These are phyloP conservation scores for Spathaspora hagerdaliae DNA, from an alignment of 805 yeast genomes.

Conservation along the genomic window DNA sequence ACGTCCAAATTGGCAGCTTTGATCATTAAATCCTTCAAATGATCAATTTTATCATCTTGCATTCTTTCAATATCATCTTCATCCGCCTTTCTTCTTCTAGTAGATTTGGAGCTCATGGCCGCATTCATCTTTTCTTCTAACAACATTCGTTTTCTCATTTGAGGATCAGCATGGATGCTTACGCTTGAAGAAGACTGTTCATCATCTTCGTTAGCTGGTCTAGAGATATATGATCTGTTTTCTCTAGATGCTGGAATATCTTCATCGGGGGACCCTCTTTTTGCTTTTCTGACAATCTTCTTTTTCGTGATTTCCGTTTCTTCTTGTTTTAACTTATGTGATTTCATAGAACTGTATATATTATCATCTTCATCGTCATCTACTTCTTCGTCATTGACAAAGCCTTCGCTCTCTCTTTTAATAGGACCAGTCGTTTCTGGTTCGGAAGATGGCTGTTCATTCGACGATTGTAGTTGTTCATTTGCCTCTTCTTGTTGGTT, in stretches of 20 bases:
- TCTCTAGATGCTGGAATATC: background rate
- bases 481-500: conserved; percentile 4
- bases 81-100: conserved; percentile 63
- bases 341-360: conserved; percentile 15
- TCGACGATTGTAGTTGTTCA: background rate
- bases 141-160: conserved; percentile 56
- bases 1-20: conserved; percentile 76
- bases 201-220: background rate
- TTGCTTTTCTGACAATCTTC: conserved; percentile 22
- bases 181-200: conserved; percentile 2
- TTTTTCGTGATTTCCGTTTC: conserved; percentile 17
- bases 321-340: conserved; percentile 17
- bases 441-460: conserved; percentile 11
- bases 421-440: conserved; percentile 1
- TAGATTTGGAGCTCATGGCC: conserved; percentile 62
- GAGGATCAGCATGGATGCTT: conserved; percentile 21
- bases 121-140: conserved; percentile 80
- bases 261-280: background rate
- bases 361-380: conserved; percentile 19
- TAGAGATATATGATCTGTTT: background rate
- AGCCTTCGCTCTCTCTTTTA: background rate
- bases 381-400: background rate
- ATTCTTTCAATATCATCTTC: conserved; percentile 93
- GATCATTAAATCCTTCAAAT: conserved; percentile 84
- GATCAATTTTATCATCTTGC: conserved; percentile 87